A percentile compares a stretch with the other conserved stretches of the same genome.
These are phyloP conservation scores for Seiridium cupressi DNA, from an alignment of 2,329 filamentous ascomycete species.

Conservation along the genomic window DNA sequence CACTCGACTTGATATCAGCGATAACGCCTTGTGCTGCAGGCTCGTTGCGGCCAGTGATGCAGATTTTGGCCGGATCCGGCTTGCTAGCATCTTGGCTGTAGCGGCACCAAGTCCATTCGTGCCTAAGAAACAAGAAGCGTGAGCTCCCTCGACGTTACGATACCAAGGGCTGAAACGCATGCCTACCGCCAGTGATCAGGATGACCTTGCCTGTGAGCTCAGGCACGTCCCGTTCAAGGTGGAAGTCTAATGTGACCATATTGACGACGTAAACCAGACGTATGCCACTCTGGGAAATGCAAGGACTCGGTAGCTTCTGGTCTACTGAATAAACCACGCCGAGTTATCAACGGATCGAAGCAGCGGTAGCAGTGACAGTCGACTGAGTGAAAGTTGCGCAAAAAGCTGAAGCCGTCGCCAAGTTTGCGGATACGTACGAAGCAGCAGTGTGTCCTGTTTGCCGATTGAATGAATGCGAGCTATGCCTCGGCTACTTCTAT, in stretches of 20 bases:
- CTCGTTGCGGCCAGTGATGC: conserved; percentile 27
- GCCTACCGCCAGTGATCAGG: background rate
- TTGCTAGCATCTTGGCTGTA: conserved; percentile 33
- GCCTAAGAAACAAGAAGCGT: conserved; percentile 12
- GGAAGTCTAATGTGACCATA: background rate
- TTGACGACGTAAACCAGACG: background rate
- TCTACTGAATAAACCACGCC: background rate
- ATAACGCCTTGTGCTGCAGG: conserved; percentile 18
- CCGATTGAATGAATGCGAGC: too few species aligned
- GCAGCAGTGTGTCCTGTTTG: too few species aligned
- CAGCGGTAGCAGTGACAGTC: background rate
- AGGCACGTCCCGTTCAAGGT: background rate
- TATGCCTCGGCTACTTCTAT: too few species aligned
- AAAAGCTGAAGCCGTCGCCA: background rate
- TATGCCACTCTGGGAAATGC: background rate
- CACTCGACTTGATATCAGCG: background rate
- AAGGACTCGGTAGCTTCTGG: background rate
- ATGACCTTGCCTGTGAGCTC: background rate
- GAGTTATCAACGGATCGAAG: background rate
- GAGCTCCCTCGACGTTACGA: background rate
- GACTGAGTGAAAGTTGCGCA: background rate
- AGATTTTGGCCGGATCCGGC: conserved; percentile 22
- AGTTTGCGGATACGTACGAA: background rate
- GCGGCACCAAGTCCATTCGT: conserved; percentile 37
- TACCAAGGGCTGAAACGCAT: background rate